phyloP scores from a whole-genome alignment of 2,329 filamentous ascomycete genomes.

The Zymoseptoria tritici region DNA sequence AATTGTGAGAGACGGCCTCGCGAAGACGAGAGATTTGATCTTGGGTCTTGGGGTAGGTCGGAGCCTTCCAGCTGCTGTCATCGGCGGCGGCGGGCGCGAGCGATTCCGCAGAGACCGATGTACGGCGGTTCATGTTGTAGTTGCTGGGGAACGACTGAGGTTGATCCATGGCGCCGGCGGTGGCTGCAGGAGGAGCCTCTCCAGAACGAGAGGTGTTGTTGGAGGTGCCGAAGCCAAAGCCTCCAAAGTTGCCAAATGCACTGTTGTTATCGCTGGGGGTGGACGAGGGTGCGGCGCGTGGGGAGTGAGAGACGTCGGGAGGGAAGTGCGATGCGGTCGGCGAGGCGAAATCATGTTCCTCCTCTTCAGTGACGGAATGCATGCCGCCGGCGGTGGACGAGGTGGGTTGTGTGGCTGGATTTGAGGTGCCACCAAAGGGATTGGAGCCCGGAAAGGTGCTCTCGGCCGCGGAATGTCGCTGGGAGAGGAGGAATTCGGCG shows the following conservation, averaged over 20 bases:
- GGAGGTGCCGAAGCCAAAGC: constrained; percentile 38
- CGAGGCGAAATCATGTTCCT: constrained; percentile 69
- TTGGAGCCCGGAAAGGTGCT: constrained; percentile 71
- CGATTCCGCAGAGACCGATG: constrained; percentile 93
- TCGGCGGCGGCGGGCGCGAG: constrained; percentile 78
- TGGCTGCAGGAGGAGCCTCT: constrained; percentile 36
- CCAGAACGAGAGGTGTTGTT: constrained; percentile 19
- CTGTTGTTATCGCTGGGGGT: constrained; percentile 28
- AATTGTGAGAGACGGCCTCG: constrained; percentile 77
- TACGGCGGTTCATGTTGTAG: constrained; percentile 88
- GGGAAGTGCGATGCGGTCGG: constrained; percentile 53
- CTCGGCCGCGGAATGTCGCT: constrained; percentile 50
- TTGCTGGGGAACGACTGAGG: constrained; percentile 75
- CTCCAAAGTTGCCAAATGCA: constrained; percentile 36
- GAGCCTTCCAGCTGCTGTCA: constrained; percentile 85
- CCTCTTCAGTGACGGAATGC: constrained; percentile 69
- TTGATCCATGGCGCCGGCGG: constrained; percentile 39
- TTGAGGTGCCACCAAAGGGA: constrained; percentile 54
- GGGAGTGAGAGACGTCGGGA: constrained; percentile 43
- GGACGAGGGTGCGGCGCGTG: constrained; percentile 30
- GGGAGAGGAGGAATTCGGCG: constrained; percentile 46
- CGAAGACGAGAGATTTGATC: constrained; percentile 77
- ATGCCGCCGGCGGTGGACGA: constrained; percentile 34
- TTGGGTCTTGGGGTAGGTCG: constrained; percentile 70
- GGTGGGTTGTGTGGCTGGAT: constrained; percentile 34